Evolutionary conservation across 352 stramenopile species (phyloP), one percentile per base, ranked within the genome.

Genomic region (Pythium guiyangense): DNA sequence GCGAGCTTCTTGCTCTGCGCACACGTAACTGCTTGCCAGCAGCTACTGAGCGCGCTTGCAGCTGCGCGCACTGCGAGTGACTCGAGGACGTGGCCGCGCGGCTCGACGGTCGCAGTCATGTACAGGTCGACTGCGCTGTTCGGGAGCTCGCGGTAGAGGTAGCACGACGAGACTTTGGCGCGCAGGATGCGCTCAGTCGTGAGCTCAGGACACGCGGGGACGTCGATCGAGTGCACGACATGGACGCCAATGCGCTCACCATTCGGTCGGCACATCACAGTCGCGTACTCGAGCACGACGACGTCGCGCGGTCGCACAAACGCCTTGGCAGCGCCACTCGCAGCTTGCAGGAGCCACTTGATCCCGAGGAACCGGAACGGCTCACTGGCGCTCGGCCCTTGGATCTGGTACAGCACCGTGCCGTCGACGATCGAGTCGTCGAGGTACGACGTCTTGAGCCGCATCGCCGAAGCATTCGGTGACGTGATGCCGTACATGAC

Each of bases 401-500:
- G 75, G 15, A 84, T 67, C 54, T 82, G 62, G 10, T 57, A 49
- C 11, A 84, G 59, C 61, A 84, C 74, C 17, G 62, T 59, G 52
- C 71, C 72, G 60, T 84, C 74, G 9, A 68, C 67, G 27, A 82
- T 71, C 61, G 79, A 63, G 37, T 82, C 74, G 44, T 71, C 70
- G 17, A 82, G 59, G 59, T 82, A 84, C 43, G 74, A 81, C 53
- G 67, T 69, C 42, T 68, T 67, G 17, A 84, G 54, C 1, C 71
- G 64, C 57, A 69, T 67, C 3, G 62, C 63, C 18, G 67, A 59
- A 12, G 71, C 61, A 52, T 70, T 73, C 1, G 74, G 66, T 25
- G 71, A 70, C 55, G 72, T 67, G 29, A 84, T 54, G 47, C 74
- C 74, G 57, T 84, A 84, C 74, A 84, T 84, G 60, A 84, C 71